Percentiles rank a stretch among this genome's conserved stretches.
Evolutionary conservation across 2,329 filamentous ascomycete species (phyloP).

Genomic region (Arachnopeziza araneosa): DNA sequence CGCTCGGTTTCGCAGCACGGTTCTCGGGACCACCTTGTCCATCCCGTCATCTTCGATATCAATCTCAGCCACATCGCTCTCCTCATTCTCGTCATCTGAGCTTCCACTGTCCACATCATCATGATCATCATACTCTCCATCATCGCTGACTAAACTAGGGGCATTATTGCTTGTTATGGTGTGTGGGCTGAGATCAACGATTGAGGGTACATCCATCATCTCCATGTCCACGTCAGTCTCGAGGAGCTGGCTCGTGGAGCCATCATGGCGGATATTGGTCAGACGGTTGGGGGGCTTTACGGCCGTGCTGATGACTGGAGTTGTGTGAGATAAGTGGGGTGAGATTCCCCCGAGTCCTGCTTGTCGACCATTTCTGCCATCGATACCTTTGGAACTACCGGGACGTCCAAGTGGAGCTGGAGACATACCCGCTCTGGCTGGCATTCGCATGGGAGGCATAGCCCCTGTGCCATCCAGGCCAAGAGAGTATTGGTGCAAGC

Average conservation of each 20-base stretch:
- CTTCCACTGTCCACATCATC: constrained; percentile 47
- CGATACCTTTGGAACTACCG: constrained; percentile 53
- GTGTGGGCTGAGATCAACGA: constrained; percentile 62
- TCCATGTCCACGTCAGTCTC: constrained; percentile 31
- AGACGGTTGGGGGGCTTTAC: constrained; percentile 13
- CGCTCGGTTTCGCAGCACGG: constrained; percentile 21
- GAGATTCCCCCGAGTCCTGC: constrained; percentile 36
- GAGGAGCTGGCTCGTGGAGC: constrained; percentile 11
- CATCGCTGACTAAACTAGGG: constrained; percentile 74
- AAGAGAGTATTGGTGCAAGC: neutral
- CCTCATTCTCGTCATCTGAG: constrained; percentile 47
- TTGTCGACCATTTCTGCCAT: constrained; percentile 25
- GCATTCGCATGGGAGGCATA: constrained; percentile 47
- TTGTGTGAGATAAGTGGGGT: constrained; percentile 34
- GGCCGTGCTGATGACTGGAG: constrained; percentile 21
- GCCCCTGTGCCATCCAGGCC: constrained; percentile 33
- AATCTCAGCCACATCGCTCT: constrained; percentile 58
- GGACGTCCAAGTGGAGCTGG: constrained; percentile 43
- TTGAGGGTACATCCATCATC: constrained; percentile 46
- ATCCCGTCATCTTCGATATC: constrained; percentile 47
- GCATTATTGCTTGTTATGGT: constrained; percentile 69
- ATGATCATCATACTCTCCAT: constrained; percentile 71
- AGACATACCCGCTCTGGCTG: constrained; percentile 51
- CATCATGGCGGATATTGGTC: constrained; percentile 3
- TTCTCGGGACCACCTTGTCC: constrained; percentile 25